Evolutionary conservation across 441 rosid species (phyloP), one percentile per base, ranked within the genome.

Genomic region (Geranium incanum): DNA sequence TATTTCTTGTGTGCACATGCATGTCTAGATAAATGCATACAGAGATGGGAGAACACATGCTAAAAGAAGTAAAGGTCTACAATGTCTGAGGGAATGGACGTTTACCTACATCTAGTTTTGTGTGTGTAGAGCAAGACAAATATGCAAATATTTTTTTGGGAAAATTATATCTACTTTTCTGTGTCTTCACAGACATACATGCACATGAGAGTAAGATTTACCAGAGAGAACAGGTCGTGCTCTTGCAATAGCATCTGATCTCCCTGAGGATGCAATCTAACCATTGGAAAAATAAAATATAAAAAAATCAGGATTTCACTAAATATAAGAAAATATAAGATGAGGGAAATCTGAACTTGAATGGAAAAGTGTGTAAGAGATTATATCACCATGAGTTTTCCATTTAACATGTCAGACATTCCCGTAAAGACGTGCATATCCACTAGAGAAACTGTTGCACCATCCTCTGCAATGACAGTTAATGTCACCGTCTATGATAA

Each of bases 241-340:
- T 83, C 83, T 91, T 74, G 85, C 79, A 76, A 86, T 78, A 36
- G 98, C 83, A 78, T 93, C 94, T 63, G 86, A 77, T 71, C 78
- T 83, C 82, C 98, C 98, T n/a, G 97, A 91, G 70, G 93, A 83
- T 66, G 85, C 74, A 67, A 91, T 86, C 98, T 93, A 77, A 72
- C 74, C 69, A 45, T 16, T 73, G 43, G 11, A 70, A 76, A 81
- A 23, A 23, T 23, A 23, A 23, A 23, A 23, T 1, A 23, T 23
- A 23, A 23, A 1, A 23, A 71, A 9, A 60, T 60, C 6, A 76
- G 75, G 66, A 63, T 36, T 55, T 16, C 70, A 81, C 43, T 67
- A 69, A 43, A 69, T 72, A 55, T 68, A 68, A 57, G 68, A 62
- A 16, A 11, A 39, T 13, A 63, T 48, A 21, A 59, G 3, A 12